Percentiles rank a stretch among this genome's conserved stretches.
These are phyloP conservation scores for Pichia scutulata DNA, from an alignment of 805 yeast species.

Conservation along the genomic window DNA sequence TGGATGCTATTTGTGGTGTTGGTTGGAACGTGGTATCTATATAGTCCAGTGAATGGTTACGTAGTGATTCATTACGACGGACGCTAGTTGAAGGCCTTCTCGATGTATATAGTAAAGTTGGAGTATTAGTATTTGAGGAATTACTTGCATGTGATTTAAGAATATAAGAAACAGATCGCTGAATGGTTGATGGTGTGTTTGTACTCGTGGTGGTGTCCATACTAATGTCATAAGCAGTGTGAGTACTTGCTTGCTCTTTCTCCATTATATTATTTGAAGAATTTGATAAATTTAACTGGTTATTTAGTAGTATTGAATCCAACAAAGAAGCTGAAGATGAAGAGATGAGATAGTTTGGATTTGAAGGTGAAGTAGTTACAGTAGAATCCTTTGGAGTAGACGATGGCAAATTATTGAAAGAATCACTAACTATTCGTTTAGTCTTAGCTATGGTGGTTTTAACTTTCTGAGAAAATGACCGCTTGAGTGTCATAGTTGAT, in stretches of 20 bases:
- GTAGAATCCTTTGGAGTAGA: neutral
- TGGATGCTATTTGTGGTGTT: neutral
- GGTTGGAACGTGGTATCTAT: constrained; percentile 4
- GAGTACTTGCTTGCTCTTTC: neutral
- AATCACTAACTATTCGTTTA: constrained; percentile 9
- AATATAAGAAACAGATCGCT: neutral
- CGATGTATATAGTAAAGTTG: constrained; percentile 4
- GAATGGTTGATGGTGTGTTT: neutral
- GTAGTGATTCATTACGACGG: constrained; percentile 3
- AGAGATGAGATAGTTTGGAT: neutral
- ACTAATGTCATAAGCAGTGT: neutral
- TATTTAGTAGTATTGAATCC: neutral
- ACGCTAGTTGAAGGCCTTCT: constrained; percentile 3
- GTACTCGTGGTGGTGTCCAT: neutral
- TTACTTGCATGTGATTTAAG: neutral
- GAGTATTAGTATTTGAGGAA: neutral
- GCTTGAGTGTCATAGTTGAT: constrained; percentile 12
- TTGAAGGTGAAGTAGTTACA: neutral
- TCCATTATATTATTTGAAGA: neutral
- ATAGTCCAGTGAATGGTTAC: constrained; percentile 1
- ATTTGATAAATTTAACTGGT: neutral
- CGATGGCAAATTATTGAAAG: neutral
- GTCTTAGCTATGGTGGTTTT: constrained; percentile 12
- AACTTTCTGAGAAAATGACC: constrained; percentile 13
- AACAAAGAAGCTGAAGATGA: neutral